Conservation (phyloP, 192 early-diverging fungal species). For the Coemansia sp. region DNA sequence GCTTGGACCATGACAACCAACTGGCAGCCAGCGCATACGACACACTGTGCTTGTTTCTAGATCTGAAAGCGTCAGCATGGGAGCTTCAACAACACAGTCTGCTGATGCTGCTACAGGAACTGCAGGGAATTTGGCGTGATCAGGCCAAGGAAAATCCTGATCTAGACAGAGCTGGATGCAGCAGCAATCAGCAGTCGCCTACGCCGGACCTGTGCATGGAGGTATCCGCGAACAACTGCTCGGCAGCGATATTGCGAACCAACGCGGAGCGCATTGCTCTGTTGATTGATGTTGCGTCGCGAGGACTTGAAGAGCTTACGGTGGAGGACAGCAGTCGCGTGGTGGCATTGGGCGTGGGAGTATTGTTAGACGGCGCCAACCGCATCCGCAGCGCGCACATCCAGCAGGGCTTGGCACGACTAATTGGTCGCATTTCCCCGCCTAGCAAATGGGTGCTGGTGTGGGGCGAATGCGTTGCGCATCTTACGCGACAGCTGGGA, state of each 20-base stretch:
- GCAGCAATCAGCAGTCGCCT: neutral
- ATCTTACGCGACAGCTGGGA: slow-evolving; percentile 6
- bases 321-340: slow-evolving; percentile 15
- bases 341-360: slow-evolving; percentile 6
- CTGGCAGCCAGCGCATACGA: slow-evolving; percentile 8
- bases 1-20: slow-evolving; percentile 1
- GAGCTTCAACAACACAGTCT: slow-evolving; percentile 6
- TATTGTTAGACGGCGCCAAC: slow-evolving; percentile 24
- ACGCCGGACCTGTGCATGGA: slow-evolving; percentile 8
- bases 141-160: neutral
- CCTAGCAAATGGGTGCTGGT: slow-evolving; percentile 30
- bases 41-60: slow-evolving; percentile 15
- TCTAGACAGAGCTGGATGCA: neutral
- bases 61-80: slow-evolving; percentile 21
- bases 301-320: slow-evolving; percentile 10
- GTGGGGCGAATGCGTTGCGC: slow-evolving; percentile 21
- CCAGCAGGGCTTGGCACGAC: slow-evolving; percentile 19
- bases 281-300: slow-evolving; percentile 19
- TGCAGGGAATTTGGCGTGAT: slow-evolving; percentile 16
- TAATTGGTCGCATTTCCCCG: slow-evolving; percentile 19
- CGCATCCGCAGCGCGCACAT: slow-evolving; percentile 8
- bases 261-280: slow-evolving; percentile 20
- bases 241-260: neutral
- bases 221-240: neutral
- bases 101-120: slow-evolving; percentile 4